A percentile compares a stretch with the other conserved stretches of the same genome.
These are phyloP conservation scores for Acacia pycnantha DNA, from an alignment of 331 rosid genomes.

Conservation along the genomic window DNA sequence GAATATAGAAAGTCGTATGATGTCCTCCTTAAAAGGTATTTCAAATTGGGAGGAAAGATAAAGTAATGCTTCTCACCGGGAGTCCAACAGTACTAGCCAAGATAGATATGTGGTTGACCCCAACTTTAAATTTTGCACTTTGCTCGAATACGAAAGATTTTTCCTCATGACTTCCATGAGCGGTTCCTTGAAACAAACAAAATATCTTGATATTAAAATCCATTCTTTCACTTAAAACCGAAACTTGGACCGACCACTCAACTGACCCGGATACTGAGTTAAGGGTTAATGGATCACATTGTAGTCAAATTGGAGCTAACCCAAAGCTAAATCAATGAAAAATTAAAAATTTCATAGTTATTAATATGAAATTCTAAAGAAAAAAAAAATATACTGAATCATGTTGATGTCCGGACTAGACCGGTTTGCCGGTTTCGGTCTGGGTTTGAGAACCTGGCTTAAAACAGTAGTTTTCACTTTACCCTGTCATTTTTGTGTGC, in stretches of 20 bases:
- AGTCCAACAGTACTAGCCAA: slow-evolving; percentile 69
- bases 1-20: background rate
- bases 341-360: no score
- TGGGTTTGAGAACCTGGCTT: background rate
- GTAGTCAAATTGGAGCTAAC: no score
- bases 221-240: background rate
- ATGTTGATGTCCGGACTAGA: no score
- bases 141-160: slow-evolving; percentile 56
- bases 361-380: no score
- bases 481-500: slow-evolving; percentile 22
- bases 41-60: background rate
- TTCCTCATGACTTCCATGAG: slow-evolving; percentile 70
- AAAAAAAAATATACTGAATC: no score
- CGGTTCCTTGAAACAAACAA: slow-evolving; percentile 52
- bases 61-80: slow-evolving; percentile 63
- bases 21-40: slow-evolving; percentile 3
- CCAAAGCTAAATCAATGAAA: rapidly evolving
- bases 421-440: no score
- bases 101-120: slow-evolving; percentile 61
- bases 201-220: background rate
- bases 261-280: rapidly evolving
- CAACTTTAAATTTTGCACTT: slow-evolving; percentile 38
- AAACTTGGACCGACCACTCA: no score
- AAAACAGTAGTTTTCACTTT: background rate
- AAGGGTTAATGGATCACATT: no score